Base-by-base conservation (phyloP, 2,329 filamentous ascomycete species). In the Pyrenochaeta sp. region DNA sequence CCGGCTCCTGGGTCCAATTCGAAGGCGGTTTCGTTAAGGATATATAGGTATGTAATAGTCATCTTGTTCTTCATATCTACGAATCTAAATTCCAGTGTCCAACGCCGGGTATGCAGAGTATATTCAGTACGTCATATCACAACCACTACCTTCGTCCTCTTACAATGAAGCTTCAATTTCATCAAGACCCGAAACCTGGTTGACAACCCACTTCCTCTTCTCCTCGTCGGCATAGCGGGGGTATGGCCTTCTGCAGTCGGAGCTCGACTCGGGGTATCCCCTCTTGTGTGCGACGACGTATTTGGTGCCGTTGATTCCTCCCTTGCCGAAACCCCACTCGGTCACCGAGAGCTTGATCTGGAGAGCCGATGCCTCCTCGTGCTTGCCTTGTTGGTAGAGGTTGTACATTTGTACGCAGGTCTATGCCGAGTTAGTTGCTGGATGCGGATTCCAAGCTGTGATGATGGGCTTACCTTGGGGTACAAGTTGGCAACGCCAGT, bases 401-500 rank as follows among this genome's bases (percentile, higher is more conserved):
- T 81, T 68, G 61, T 73, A 81, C 67, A 65, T 52, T 6, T 67
- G 58, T 35, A 82, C 66, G 58, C 77, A 81, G n/a, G 65, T 55
- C 61, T 64, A 14, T 3, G 1, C 8, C 3, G 2, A 38, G 26
- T 56, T 46, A 56, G 48, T 22, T n/a, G 31, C 10, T 15, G 8
- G 6, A 15, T 23, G n/a, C n/a, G n/a, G 4, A 15, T 28, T n/a
- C 10, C 13, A 23, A 15, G 21, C 11, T 2, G 3, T 11, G 11
- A 10, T 29, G 10, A 35, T n/a, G 3, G 1, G 29, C 51, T 35
- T 63, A 62, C 69, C 60, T 76, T 78, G 7, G 83, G 83, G 55
- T 81, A 84, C 3, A 86, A 72, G 51, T 87, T 87, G 18, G 77
- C 84, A 49, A 86, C 81, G 3, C 82, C 84, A 0, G 83, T 81